Base-by-base conservation (phyloP, 2,329 filamentous ascomycete genomes). In the Canariomyces notabilis region DNA sequence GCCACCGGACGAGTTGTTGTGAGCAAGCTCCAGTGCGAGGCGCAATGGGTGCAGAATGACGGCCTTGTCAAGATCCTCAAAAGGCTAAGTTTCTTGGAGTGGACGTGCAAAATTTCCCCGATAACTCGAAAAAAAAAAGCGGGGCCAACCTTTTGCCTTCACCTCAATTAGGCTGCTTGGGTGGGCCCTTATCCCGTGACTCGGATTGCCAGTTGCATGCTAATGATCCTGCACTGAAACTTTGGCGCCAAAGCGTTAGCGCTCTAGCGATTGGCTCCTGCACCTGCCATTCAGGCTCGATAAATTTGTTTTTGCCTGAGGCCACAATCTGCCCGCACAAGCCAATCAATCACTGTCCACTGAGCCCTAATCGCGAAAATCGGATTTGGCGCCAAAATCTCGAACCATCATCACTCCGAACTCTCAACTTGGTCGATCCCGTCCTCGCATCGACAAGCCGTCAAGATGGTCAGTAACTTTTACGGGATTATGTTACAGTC, bases 341-440 rank as follows among this genome's bases (percentile, higher is more conserved):
- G 55, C 54, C 55, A 57, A 55, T 48, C 48, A 50, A 37, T 44
- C 48, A 29, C 12, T 44, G 42, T 51, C 55, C 57, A 59, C 57
- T 51, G 57, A 59, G 52, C 57, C 57, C 55, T 59, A 59, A 59
- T 57, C 54, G 54, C 55, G 57, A 59, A 59, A 57, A 56, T 57
- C 49, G 52, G 44, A 52, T 54, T 51, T 50, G 57, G 49, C 52
- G 47, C 55, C 56, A 58, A 59, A 59, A 57, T 57, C 55, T 54
- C 45, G 47, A 54, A 54, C 48, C 49, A 52, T 51, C 56, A 64
- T 62, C 68, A 72, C 66, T 65, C 66, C 65, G 67, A 64, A 64
- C 67, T 68, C 65, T 65, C 67, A 73, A 70, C 68, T 69, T 69
- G 65, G 69, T 68, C 72, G 74, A 75, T 69, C 68, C 70, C 71